Conservation (phyloP, 345 rosid species). For the Citropsis articulata region DNA sequence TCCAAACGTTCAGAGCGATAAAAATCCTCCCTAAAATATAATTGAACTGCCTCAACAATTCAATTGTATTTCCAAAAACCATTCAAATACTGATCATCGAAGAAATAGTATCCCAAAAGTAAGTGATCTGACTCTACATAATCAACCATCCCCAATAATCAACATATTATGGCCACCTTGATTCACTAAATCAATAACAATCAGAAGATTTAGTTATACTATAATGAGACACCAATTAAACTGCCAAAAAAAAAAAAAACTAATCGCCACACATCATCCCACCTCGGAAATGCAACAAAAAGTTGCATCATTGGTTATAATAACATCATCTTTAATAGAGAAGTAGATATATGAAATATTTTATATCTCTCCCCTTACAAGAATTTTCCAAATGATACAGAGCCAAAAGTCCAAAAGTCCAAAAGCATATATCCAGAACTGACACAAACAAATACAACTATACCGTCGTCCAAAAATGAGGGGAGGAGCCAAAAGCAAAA, state of each 20-base stretch:
- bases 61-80: not conserved
- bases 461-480: not conserved
- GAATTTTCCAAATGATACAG: not conserved
- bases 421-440: not conserved
- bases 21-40: not conserved
- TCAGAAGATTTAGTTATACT: no score
- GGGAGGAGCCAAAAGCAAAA: not conserved
- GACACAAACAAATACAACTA: constrained; percentile 14
- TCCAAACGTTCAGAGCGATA: not conserved
- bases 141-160: no score
- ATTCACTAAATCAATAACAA: no score
- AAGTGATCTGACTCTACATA: not conserved
- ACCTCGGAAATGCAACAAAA: no score
- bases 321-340: not conserved
- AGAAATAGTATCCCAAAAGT: not conserved
- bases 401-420: not conserved
- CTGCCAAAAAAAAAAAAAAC: no score
- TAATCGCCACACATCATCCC: no score
- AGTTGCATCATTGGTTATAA: not conserved
- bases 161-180: no score
- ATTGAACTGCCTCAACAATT: not conserved
- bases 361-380: not conserved
- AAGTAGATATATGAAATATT: not conserved
- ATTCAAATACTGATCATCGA: not conserved
- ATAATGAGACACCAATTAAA: no score